Base-by-base conservation (phyloP, 1,284 basidiomycete species). In the Psilocybe mexicana region DNA sequence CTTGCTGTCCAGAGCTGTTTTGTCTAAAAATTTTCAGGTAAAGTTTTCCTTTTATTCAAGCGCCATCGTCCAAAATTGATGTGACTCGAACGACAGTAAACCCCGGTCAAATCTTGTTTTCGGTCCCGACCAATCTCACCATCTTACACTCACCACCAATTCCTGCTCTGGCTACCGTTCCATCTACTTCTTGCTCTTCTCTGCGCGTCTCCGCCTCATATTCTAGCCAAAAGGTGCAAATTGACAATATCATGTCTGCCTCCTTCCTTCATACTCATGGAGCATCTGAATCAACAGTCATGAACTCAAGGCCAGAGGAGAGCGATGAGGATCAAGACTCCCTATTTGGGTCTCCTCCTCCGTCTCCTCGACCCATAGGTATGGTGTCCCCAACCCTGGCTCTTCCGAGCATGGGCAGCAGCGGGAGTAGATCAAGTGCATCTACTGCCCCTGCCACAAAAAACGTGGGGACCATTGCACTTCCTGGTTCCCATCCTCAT, bases 401-500 rank as follows among this genome's bases (percentile, higher is more conserved):
- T 58, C 76, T 87, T 61, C 85, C 85, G 65, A 74, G 77, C 65
- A 64, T 70, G 55, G 64, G 64, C 58, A 59, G 58, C 55, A 63
- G 61, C 61, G 71, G 67, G 59, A 64, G 60, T 69, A 74, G 74
- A 69, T 67, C 70, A 65, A 70, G 72, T 72, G 72, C 67, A 71
- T 72, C 76, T 60, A 60, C 57, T 25, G 47, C 57, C 58, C 54
- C 55, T 60, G 54, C 57, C 76, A 76, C 74, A 79, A 77, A 90
- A 90, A 91, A 92, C 83, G 90, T 92, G 89, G 90, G 89, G 89
- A 88, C 90, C 88, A 91, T 91, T 92, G 90, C 90, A 92, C 90
- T 90, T 90, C 88, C 88, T 90, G 89, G 89, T 85, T 89, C 88
- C 88, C 90, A 89, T 79, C 79, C 79, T 74, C 78, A 78, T 87